Evolutionary conservation across 2,329 filamentous ascomycete genomes (phyloP), one percentile per base, ranked within the genome.

Genomic region (Fusarium marasasianum): DNA sequence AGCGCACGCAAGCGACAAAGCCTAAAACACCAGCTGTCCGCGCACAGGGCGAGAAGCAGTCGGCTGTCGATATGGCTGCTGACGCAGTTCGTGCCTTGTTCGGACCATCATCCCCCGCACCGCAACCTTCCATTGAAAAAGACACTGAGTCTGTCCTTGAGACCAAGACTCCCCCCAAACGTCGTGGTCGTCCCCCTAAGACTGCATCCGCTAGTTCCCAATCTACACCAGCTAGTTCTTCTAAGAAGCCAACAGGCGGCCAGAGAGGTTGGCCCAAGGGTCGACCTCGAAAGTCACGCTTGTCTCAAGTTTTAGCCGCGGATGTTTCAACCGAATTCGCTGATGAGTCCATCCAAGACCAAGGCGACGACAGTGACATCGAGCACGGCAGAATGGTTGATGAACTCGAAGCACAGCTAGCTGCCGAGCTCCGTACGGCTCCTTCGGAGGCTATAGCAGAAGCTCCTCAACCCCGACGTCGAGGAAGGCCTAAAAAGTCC

Each of bases 41-140:
- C 57, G 35, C 60, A 26, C 35, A 47, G 9, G 59, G 66, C 22
- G 60, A 45, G 18, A 51, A 38, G n/a, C 70, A 71, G 22, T 70
- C 58, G 29, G 80, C 83, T n/a, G 79, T 85, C 29, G 84, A 86
- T 64, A 72, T 85, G 10, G 86, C 85, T 51, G 77, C 81, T 56
- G 71, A 82, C 59, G 79, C 81, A n/a, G 78, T 81, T 51, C 76
- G 77, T 9, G 80, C 78, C 15, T 64, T 81, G 7, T 76, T 82
- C 24, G 72, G 72, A 53, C 63, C 77, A 48, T 58, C 72, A 18
- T 58, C 67, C n/a, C 45, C 41, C 12, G 37, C 26, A 43, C 50
- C 41, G 17, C 45, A 62, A 37, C 45, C 48, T 14, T 43, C 62
- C n/a, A 33, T 51, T 22, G 54, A 61, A 29, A 29, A 44, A 20